Base-by-base conservation (phyloP, 1,284 basidiomycete species). In the Pholiota adiposa region DNA sequence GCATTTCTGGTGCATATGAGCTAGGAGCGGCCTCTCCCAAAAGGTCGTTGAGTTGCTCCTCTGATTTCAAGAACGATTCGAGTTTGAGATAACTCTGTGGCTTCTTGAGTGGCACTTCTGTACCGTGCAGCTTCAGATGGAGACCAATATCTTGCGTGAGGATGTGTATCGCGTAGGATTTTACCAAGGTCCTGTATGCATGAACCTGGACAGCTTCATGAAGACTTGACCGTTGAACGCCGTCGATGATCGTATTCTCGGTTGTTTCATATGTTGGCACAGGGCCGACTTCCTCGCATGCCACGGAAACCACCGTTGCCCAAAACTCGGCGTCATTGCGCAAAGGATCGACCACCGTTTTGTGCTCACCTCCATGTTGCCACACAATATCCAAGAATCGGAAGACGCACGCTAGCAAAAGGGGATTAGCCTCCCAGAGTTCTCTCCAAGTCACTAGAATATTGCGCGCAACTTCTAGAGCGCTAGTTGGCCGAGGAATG, bases 361-460 rank as follows among this genome's bases (percentile, higher is more conserved):
- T 86, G 70, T 94, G 92, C 67, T 95, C 93, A 52, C 89, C 78
- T 6, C 86, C 90, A 67, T 93, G 93, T 66, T 89, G 84, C 92
- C 93, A 96, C 1, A 94, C 88, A 8, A 88, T 82, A 63, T 91
- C 86, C 59, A 96, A 75, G 77, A 96, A 97, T 8, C 85, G 80
- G 54, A 97, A 76, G 5, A 93, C 83, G 9, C 89, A 86, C 1
- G 90, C 84, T 6, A 98, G 81, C 11, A 95, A 76, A 29, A 89
- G 83, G 0, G 94, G 93, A 59, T 92, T 92, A 23, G 83, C 72
- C 40, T 89, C 84, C 88, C 90, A 92, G 51, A 90, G 73, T 31
- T 84, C 83, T 54, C 85, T 84, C 92, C 92, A 93, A 34, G 79
- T 81, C 5, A 78, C 78, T 12, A 93, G 75, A 59, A 87, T 84